Evolutionary conservation across 2,329 filamentous ascomycete genomes (phyloP).

Genomic region (Diaporthe citri): DNA sequence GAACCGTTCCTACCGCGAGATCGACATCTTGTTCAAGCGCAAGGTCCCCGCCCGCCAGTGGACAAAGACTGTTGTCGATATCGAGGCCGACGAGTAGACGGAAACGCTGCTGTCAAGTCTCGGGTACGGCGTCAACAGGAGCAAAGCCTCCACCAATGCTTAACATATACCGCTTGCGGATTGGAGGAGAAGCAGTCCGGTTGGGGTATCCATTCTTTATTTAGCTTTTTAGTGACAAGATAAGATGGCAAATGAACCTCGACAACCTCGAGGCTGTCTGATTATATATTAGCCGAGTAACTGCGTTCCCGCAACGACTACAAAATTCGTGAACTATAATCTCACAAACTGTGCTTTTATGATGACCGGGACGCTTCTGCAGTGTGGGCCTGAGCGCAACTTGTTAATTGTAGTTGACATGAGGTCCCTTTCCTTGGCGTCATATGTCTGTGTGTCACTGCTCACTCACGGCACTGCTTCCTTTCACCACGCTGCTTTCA

Average conservation of each 20-base stretch:
- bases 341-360: neutral
- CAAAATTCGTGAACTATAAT: neutral
- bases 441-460: neutral
- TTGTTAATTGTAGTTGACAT: neutral
- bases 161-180: neutral
- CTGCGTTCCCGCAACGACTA: neutral
- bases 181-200: neutral
- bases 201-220: neutral
- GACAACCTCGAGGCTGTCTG: neutral
- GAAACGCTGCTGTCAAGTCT: no score
- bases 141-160: neutral
- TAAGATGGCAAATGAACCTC: neutral
- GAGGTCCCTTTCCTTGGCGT: neutral
- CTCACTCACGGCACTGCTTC: neutral
- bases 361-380: neutral
- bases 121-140: neutral
- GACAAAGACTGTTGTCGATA: conserved; percentile 67
- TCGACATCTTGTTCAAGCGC: conserved; percentile 71
- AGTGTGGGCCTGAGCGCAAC: neutral
- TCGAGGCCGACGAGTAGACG: conserved; percentile 72
- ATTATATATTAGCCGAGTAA: neutral
- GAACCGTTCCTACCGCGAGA: conserved; percentile 69
- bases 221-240: conserved; percentile 10
- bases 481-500: neutral
- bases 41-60: conserved; percentile 65